These are phyloP conservation scores for Metschnikowia colocasiae DNA, from an alignment of 805 yeast genomes.

Conservation along the genomic window DNA sequence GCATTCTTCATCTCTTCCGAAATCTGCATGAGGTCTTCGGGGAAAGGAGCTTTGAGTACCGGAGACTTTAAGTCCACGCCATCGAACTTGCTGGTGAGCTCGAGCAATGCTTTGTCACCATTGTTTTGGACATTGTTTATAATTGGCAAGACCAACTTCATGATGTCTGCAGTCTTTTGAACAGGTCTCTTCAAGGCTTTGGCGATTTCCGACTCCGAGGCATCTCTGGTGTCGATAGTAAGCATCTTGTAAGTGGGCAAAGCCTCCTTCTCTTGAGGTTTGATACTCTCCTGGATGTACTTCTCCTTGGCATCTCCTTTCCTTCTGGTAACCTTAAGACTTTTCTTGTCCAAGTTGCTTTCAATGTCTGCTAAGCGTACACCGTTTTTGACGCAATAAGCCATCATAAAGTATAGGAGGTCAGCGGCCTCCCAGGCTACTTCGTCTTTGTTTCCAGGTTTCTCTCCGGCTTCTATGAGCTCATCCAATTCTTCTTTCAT, in stretches of 20 bases:
- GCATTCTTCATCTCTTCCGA: slow-evolving; percentile 75
- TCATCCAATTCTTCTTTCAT: slow-evolving; percentile 96
- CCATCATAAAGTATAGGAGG: slow-evolving; percentile 55
- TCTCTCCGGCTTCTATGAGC: slow-evolving; percentile 72
- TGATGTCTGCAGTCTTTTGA: slow-evolving; percentile 87
- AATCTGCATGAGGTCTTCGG: slow-evolving; percentile 67
- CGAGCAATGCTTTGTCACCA: slow-evolving; percentile 89
- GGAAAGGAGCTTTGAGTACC: slow-evolving; percentile 83
- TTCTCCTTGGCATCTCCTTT: slow-evolving; percentile 93
- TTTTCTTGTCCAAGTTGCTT: slow-evolving; percentile 75
- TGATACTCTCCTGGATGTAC: slow-evolving; percentile 33
- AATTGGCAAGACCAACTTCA: slow-evolving; percentile 89
- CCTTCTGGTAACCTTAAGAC: slow-evolving; percentile 84
- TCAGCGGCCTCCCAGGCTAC: slow-evolving; percentile 98
- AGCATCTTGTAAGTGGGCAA: slow-evolving; percentile 44
- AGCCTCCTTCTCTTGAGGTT: slow-evolving; percentile 10
- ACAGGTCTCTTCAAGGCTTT: slow-evolving; percentile 87
- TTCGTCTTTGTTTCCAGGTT: slow-evolving; percentile 37
- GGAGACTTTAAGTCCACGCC: slow-evolving; percentile 72
- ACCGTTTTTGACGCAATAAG: slow-evolving; percentile 61
- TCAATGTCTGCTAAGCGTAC: slow-evolving; percentile 81
- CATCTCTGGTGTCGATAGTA: slow-evolving; percentile 38
- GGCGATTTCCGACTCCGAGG: slow-evolving; percentile 43
- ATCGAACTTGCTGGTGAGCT: slow-evolving; percentile 87
- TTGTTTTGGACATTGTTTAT: slow-evolving; percentile 67